Evolutionary conservation across 2,329 filamentous ascomycete species (phyloP).

Genomic region (Phialocephala sp.): DNA sequence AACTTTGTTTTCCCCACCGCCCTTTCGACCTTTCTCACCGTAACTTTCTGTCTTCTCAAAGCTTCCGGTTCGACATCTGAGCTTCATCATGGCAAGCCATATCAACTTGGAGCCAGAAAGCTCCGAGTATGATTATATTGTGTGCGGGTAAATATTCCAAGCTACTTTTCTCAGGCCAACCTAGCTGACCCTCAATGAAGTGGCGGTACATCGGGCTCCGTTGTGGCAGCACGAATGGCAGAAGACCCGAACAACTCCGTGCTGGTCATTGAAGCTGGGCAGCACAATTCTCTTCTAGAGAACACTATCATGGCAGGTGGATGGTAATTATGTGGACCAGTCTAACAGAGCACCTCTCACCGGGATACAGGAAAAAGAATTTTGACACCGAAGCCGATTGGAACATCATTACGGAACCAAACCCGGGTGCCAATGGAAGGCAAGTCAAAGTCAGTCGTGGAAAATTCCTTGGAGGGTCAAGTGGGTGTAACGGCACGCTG

Average conservation of each 20-base stretch:
- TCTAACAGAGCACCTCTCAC: neutral
- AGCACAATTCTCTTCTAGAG: slow-evolving; percentile 51
- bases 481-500: slow-evolving; percentile 56
- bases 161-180: neutral
- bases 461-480: slow-evolving; percentile 55
- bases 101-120: slow-evolving; percentile 28
- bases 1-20: neutral
- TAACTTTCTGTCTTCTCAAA: neutral
- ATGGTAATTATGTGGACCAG: slow-evolving; percentile 39
- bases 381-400: slow-evolving; percentile 57
- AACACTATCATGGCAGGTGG: slow-evolving; percentile 58
- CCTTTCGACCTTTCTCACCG: neutral
- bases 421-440: slow-evolving; percentile 47
- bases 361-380: slow-evolving; percentile 47
- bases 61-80: neutral
- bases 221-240: slow-evolving; percentile 58
- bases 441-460: slow-evolving; percentile 55
- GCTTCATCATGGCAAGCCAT: slow-evolving; percentile 9
- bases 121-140: slow-evolving; percentile 37
- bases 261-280: slow-evolving; percentile 56
- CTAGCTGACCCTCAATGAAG: slow-evolving; percentile 33
- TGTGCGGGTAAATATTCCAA: slow-evolving; percentile 34
- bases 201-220: slow-evolving; percentile 54
- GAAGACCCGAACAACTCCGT: slow-evolving; percentile 54
- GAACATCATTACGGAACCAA: slow-evolving; percentile 53